phyloP scores from a whole-genome alignment of 805 yeast genomes.

The Spathaspora arborariae region DNA sequence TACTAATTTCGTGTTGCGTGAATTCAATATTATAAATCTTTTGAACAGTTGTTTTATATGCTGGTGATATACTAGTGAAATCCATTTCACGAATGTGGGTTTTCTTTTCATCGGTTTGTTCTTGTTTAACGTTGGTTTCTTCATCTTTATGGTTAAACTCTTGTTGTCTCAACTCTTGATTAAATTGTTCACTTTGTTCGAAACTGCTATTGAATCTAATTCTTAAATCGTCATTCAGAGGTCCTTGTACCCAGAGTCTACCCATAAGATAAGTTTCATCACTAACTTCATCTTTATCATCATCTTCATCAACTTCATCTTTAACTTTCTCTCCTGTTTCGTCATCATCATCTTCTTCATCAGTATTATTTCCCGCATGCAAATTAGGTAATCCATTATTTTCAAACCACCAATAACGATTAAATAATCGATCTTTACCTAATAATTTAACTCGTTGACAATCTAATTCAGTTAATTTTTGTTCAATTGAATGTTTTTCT shows the following conservation, averaged over 20 bases:
- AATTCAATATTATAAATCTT: not conserved
- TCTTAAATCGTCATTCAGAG: conserved; percentile 46
- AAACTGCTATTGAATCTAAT: conserved; percentile 16
- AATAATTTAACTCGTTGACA: conserved; percentile 70
- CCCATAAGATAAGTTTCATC: conserved; percentile 75
- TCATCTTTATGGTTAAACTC: conserved; percentile 13
- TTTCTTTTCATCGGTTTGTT: conserved; percentile 16
- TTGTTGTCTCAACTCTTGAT: conserved; percentile 5
- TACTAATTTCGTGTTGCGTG: not conserved
- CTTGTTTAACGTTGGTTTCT: conserved; percentile 10
- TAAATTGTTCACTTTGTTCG: conserved; percentile 13
- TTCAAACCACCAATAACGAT: conserved; percentile 96
- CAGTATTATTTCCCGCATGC: conserved; percentile 34
- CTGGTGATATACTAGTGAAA: conserved; percentile 11
- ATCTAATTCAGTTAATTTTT: conserved; percentile 63
- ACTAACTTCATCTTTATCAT: conserved; percentile 41
- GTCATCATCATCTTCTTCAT: conserved; percentile 35
- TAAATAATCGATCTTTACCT: conserved; percentile 80
- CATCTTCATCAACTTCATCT: conserved; percentile 29
- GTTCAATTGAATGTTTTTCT: conserved; percentile 54
- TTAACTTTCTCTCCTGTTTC: conserved; percentile 22
- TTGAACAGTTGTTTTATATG: conserved; percentile 21
- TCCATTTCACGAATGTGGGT: conserved; percentile 18
- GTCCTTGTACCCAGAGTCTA: conserved; percentile 89
- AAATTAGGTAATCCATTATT: conserved; percentile 69